These are phyloP conservation scores for Tetradesmus lagerheimii DNA, from an alignment of 139 green algal genomes.

Conservation along the genomic window DNA sequence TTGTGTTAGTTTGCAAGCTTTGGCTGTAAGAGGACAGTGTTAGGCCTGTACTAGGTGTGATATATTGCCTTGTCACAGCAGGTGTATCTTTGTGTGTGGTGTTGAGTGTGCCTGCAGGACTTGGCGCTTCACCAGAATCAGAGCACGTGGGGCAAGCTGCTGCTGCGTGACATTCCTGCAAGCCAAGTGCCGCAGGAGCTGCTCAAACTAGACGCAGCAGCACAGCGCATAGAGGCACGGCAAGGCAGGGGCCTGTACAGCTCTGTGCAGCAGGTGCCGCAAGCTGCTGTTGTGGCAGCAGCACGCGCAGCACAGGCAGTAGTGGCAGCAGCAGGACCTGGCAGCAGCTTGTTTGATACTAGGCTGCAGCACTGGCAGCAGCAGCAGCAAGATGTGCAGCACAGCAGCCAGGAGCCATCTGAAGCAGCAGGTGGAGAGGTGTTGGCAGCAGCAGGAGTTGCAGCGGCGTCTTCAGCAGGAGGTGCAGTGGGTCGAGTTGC, in stretches of 20 bases:
- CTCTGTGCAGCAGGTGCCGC: background rate
- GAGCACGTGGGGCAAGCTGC: slow-evolving; percentile 5
- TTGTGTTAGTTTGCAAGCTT: too few relatives aligned
- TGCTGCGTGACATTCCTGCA: background rate
- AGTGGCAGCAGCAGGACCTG: background rate
- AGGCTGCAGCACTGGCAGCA: slow-evolving; percentile 9
- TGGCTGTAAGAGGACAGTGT: too few relatives aligned
- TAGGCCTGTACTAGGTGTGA: too few relatives aligned
- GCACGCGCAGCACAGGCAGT: background rate
- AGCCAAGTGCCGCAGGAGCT: background rate
- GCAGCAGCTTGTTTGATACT: background rate
- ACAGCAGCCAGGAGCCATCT: background rate
- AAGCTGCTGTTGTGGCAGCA: background rate
- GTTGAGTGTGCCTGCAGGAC: slow-evolving; percentile 2
- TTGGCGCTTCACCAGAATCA: background rate
- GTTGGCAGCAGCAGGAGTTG: background rate
- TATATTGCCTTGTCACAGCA: too few relatives aligned
- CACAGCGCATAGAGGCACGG: background rate
- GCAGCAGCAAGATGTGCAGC: slow-evolving; percentile 2
- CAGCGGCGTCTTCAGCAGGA: slow-evolving; percentile 15
- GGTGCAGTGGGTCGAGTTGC: background rate
- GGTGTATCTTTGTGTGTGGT: too few relatives aligned
- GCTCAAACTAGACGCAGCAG: background rate
- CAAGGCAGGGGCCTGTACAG: background rate
- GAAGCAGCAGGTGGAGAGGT: background rate